These are phyloP conservation scores for Umbelopsis ramanniana DNA, from an alignment of 192 early-diverging fungal species.

Conservation along the genomic window DNA sequence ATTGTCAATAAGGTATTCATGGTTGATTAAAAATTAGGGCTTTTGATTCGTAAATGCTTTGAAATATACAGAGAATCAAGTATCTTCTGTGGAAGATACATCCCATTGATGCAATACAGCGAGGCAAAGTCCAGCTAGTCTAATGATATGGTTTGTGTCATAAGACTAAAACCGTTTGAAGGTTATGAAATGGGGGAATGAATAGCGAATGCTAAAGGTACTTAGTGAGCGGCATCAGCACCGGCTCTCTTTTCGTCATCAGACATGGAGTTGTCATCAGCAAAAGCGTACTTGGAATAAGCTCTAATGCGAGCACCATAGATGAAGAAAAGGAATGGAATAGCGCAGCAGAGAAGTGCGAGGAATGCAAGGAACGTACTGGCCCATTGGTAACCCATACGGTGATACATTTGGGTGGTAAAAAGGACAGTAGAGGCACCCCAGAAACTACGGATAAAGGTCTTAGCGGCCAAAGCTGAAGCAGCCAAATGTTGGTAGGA, in stretches of 20 bases:
- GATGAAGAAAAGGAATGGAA: background rate
- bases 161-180: no score
- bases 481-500: slow-evolving; percentile 2
- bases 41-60: no score
- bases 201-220: no score
- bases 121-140: no score
- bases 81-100: no score
- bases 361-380: background rate
- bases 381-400: slow-evolving; percentile 13
- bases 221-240: background rate
- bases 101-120: no score
- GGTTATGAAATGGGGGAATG: no score
- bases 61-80: no score
- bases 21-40: no score
- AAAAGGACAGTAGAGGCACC: background rate
- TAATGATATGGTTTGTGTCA: no score
- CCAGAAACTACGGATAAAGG: slow-evolving; percentile 1
- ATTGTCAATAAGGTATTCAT: no score
- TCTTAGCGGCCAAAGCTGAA: background rate
- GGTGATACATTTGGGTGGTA: slow-evolving; percentile 7
- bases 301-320: slow-evolving; percentile 8
- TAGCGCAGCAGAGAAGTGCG: background rate
- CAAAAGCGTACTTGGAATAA: background rate
- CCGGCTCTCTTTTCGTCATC: background rate
- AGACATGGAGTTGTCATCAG: background rate